phyloP scores from a whole-genome alignment of 139 green algal species.

The Tetraselmis chui region DNA sequence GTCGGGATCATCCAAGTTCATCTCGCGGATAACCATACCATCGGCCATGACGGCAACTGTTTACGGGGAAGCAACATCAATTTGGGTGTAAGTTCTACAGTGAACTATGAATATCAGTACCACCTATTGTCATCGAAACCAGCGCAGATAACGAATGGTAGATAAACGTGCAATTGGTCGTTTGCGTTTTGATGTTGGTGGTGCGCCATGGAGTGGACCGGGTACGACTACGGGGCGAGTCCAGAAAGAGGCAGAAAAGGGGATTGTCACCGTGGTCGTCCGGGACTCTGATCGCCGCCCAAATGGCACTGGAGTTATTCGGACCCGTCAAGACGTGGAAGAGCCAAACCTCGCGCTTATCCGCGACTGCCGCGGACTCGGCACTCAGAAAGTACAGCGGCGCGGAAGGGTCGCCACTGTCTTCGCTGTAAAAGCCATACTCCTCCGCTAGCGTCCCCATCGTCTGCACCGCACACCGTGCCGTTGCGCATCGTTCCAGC shows the following conservation, averaged over 20 bases:
- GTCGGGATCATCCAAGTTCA: conserved; percentile 5
- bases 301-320: conserved; percentile 2
- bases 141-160: too few relatives aligned
- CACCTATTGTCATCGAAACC: too few relatives aligned
- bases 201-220: too few relatives aligned
- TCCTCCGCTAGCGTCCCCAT: conserved; percentile 7
- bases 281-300: conserved; percentile 1
- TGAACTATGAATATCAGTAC: too few relatives aligned
- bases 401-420: background rate
- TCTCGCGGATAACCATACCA: conserved; percentile 10
- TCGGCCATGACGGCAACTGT: conserved; percentile 11
- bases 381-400: conserved; percentile 1
- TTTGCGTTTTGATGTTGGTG: too few relatives aligned
- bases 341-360: conserved; percentile 8
- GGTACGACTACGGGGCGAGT: too few relatives aligned
- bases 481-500: conserved; percentile 12
- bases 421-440: conserved; percentile 10
- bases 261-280: too few relatives aligned
- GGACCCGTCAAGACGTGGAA: conserved; percentile 11
- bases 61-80: too few relatives aligned
- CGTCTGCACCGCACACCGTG: conserved; percentile 2
- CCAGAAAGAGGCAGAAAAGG: too few relatives aligned
- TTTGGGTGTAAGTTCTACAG: too few relatives aligned
- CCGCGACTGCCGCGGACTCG: conserved; percentile 2
- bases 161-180: too few relatives aligned